Base-by-base conservation (phyloP, 108 stramenopile species). In the Licmophora abbreviata region DNA sequence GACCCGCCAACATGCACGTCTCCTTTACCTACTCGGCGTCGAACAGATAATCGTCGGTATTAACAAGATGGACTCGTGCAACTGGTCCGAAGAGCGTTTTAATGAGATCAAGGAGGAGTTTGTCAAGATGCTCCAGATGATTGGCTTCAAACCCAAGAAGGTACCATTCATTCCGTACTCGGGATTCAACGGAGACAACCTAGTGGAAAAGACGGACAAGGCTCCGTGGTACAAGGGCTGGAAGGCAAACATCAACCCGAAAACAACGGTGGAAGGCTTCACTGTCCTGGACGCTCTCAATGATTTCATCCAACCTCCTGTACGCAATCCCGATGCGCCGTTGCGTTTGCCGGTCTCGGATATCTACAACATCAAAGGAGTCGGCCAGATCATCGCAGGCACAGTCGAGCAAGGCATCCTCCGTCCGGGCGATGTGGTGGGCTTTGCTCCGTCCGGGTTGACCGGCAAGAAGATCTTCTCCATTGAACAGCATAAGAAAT, bases 141-240 rank as follows among this genome's bases (percentile, higher is more conserved):
- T 79, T 51, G 77, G 73, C 18, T 79, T 70, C 77, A 79, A 79
- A 57, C 77, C 77, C 53, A 79, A 74, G 77, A 79, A 79, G 58
- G 69, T 79, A 28, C 77, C 70, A 25, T 74, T 79, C 73, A 79
- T 79, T 51, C 77, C 77, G 1, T 74, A 74, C 70, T 74, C 73
- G 46, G 77, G 73, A 29, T 79, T 74, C 67, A 36, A 75, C 43
- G 73, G 73, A 38, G 77, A 79, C 45, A 79, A 79, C 70, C 70
- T 79, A 46, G 77, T 72, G 33, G 48, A 54, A 35, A 71, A 65
- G 63, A 61, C 66, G 47, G 77, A 79, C 26, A 79, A 79, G 66
- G 61, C 61, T 38, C 64, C 73, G 15, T 79, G 77, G 77, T 79
- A 79, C 73, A 79, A 74, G 70, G 77, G 77, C 54, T 79, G 77